These are phyloP conservation scores for Alternaria sp. DNA, from an alignment of 2,329 filamentous ascomycete species.

Conservation along the genomic window DNA sequence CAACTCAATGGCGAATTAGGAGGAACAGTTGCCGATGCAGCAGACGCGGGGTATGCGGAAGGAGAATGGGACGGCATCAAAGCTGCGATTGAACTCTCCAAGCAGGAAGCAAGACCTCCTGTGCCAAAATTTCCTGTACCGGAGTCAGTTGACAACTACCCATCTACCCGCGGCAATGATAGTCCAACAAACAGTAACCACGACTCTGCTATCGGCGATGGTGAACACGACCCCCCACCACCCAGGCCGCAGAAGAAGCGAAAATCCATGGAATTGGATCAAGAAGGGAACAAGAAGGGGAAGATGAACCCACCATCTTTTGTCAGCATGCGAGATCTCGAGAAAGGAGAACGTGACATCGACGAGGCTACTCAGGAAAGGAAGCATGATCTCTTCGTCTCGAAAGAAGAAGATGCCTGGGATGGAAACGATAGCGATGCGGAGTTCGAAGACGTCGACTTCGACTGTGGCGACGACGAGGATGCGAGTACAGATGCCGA, in stretches of 20 bases:
- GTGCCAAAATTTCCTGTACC: background rate
- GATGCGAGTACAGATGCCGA: background rate
- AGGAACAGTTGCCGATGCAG: background rate
- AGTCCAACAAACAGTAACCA: background rate
- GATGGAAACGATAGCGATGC: background rate
- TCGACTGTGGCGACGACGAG: background rate
- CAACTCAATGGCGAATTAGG: background rate
- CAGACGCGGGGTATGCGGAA: background rate
- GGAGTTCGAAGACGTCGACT: background rate
- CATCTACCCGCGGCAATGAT: background rate
- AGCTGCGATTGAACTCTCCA: background rate
- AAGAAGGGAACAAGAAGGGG: background rate
- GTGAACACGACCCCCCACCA: background rate
- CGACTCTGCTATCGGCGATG: background rate
- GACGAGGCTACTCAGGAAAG: background rate
- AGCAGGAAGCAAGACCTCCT: background rate
- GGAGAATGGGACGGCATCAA: background rate
- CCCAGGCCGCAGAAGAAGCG: background rate
- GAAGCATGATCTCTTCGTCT: background rate
- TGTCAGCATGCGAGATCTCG: background rate
- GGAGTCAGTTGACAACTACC: background rate
- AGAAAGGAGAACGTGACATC: background rate
- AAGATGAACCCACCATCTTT: background rate
- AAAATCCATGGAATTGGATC: background rate
- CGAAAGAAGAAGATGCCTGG: background rate